These are phyloP conservation scores for Prunus fruticosa DNA, from an alignment of 306 rosid species.

Conservation along the genomic window DNA sequence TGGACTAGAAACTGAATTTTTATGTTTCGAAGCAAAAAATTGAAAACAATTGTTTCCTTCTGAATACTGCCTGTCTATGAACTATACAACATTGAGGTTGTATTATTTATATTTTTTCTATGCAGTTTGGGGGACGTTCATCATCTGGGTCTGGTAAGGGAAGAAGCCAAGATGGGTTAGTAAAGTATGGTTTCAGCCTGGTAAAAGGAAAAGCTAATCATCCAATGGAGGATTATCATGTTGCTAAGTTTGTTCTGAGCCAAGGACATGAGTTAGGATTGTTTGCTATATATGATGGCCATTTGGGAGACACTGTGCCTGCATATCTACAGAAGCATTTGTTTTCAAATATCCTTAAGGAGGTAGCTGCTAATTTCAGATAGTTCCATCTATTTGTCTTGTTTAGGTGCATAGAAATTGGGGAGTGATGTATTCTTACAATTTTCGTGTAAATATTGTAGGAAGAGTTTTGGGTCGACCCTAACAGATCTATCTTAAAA, in stretches of 20 bases:
- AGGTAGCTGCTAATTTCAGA: constrained; percentile 44
- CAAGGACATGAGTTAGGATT: constrained; percentile 75
- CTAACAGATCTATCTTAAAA: constrained; percentile 65
- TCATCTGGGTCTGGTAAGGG: constrained; percentile 82
- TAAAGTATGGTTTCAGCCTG: constrained; percentile 81
- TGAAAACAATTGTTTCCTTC: constrained; percentile 22
- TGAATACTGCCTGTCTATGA: constrained; percentile 1
- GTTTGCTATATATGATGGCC: constrained; percentile 94
- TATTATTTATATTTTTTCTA: constrained; percentile 19
- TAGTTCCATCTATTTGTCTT: constrained; percentile 6
- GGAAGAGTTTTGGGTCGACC: constrained; percentile 91
- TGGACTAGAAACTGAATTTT: background rate
- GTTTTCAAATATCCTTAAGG: constrained; percentile 70
- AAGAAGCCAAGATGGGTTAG: constrained; percentile 57
- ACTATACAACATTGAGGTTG: constrained; percentile 11
- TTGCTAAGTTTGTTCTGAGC: constrained; percentile 70
- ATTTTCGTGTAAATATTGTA: constrained; percentile 26
- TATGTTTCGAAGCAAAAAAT: background rate
- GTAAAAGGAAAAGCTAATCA: constrained; percentile 94
- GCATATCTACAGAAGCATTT: constrained; percentile 85
- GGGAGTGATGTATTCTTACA: constrained; percentile 17
- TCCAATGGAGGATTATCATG: constrained; percentile 99
- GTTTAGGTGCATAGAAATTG: constrained; percentile 3
- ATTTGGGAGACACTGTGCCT: constrained; percentile 82
- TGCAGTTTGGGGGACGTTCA: constrained; percentile 60